These are phyloP conservation scores for Zygoascus biomembranicola DNA, from an alignment of 805 yeast genomes.

Conservation along the genomic window DNA sequence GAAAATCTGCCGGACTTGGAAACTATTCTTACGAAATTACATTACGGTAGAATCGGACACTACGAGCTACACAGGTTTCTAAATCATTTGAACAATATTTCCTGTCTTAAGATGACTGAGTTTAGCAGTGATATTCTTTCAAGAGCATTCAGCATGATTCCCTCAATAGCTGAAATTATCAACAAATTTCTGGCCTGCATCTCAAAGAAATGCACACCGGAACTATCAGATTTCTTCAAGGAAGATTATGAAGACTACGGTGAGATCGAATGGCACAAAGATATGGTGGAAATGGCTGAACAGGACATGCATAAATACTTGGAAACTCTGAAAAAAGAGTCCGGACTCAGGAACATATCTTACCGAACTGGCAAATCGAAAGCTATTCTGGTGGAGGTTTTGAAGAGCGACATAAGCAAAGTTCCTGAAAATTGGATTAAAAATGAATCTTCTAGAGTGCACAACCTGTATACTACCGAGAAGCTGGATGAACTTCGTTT, in stretches of 20 bases:
- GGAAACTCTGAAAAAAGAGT: conserved; percentile 32
- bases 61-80: conserved; percentile 53
- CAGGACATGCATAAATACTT: conserved; percentile 46
- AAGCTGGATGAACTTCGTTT: conserved; percentile 43
- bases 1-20: conserved; percentile 47
- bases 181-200: conserved; percentile 20
- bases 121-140: conserved; percentile 32
- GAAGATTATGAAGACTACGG: conserved; percentile 16
- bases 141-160: conserved; percentile 33
- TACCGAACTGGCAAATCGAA: conserved; percentile 54
- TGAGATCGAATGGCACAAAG: conserved; percentile 3
- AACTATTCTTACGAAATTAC: conserved; percentile 46
- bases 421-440: conserved; percentile 75
- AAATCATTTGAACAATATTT: conserved; percentile 33
- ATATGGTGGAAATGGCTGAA: conserved; percentile 30
- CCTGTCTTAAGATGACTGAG: conserved; percentile 19
- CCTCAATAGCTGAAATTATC: conserved; percentile 27
- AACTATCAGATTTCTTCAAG: conserved; percentile 21
- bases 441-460: conserved; percentile 57
- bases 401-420: conserved; percentile 45
- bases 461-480: conserved; percentile 70
- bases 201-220: conserved; percentile 20
- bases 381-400: conserved; percentile 68
- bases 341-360: conserved; percentile 50
- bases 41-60: conserved; percentile 50